Conservation (phyloP, 2,329 filamentous ascomycete genomes). For the Fusarium staphyleae region DNA sequence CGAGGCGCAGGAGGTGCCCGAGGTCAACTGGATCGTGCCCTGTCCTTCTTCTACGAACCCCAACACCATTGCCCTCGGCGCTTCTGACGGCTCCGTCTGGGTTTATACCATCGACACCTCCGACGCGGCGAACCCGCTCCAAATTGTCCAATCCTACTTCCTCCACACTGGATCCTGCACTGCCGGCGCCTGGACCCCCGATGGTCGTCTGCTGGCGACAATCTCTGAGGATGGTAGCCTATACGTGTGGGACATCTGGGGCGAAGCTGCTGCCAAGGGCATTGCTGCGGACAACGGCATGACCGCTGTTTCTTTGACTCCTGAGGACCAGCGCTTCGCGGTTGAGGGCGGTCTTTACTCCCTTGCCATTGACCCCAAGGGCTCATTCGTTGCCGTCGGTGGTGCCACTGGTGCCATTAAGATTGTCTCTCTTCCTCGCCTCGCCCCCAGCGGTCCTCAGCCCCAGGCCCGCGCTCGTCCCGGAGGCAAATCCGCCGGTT, state of each 20-base stretch:
- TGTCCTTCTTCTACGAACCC: constrained; percentile 75
- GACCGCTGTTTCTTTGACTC: constrained; percentile 79
- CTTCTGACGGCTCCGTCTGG: constrained; percentile 92
- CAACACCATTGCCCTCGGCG: constrained; percentile 87
- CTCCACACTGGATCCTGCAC: constrained; percentile 87
- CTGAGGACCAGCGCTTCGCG: constrained; percentile 85
- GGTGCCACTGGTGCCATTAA: constrained; percentile 87
- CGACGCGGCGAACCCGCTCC: constrained; percentile 67
- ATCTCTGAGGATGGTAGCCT: constrained; percentile 88
- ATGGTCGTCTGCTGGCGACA: constrained; percentile 85
- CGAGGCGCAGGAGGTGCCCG: constrained; percentile 87
- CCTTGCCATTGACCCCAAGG: constrained; percentile 81
- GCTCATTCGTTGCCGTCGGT: constrained; percentile 82
- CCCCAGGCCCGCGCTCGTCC: constrained; percentile 35
- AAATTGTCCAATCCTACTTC: constrained; percentile 91
- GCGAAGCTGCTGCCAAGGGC: constrained; percentile 69
- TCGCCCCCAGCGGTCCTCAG: constrained; percentile 44
- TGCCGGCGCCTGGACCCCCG: constrained; percentile 87
- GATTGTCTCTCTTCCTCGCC: constrained; percentile 81
- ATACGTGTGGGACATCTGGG: constrained; percentile 93
- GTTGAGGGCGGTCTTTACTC: constrained; percentile 93
- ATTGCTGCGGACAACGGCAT: constrained; percentile 60
- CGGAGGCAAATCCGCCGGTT: constrained; percentile 46
- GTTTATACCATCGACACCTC: constrained; percentile 83
- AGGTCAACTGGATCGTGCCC: constrained; percentile 87